Evolutionary conservation across 805 yeast species (phyloP).

Genomic region (Debaryomyces maramus): DNA sequence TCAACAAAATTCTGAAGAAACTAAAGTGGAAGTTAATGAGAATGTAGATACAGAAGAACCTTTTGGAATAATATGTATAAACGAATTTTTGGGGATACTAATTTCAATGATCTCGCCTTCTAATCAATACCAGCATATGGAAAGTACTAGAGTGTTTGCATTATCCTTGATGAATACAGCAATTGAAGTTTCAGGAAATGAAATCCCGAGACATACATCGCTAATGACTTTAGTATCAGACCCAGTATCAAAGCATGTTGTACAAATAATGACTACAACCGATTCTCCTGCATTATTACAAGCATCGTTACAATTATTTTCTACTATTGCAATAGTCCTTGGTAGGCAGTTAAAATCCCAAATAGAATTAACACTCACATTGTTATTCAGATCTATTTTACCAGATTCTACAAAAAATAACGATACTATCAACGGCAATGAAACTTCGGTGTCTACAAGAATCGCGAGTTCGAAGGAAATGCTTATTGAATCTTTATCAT

Average conservation of each 20-base stretch:
- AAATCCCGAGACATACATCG: conserved; percentile 58
- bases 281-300: conserved; percentile 74
- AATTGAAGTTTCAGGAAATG: conserved; percentile 76
- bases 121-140: conserved; percentile 82
- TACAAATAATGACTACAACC: conserved; percentile 71
- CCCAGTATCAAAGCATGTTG: conserved; percentile 79
- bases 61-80: conserved; percentile 72
- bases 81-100: conserved; percentile 73
- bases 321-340: conserved; percentile 67
- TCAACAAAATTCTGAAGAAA: neutral
- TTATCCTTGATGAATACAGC: conserved; percentile 72
- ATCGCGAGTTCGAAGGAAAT: conserved; percentile 66
- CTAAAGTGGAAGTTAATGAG: neutral
- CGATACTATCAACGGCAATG: conserved; percentile 18
- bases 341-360: conserved; percentile 72
- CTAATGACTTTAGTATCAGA: conserved; percentile 71
- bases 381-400: conserved; percentile 60
- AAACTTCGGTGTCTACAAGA: conserved; percentile 19
- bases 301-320: conserved; percentile 71
- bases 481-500: conserved; percentile 79
- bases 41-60: conserved; percentile 34
- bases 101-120: conserved; percentile 80
- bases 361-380: conserved; percentile 67
- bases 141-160: conserved; percentile 82
- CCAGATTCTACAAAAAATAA: conserved; percentile 28